Conservation (phyloP, 306 rosid species). For the Sicyos baderoa region DNA sequence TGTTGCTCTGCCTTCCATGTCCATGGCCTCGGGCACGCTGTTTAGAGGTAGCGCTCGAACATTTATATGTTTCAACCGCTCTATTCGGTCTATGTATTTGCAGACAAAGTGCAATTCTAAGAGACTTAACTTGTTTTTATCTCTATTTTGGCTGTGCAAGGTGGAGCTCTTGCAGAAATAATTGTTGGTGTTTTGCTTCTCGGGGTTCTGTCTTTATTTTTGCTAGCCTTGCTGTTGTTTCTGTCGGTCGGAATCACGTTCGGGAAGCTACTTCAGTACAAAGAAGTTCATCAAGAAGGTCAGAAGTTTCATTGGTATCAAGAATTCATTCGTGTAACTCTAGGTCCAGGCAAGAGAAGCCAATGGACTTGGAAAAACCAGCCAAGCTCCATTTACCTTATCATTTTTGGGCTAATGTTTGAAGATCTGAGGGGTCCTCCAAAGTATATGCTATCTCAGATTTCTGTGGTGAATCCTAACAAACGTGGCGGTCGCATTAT, state of each 20-base stretch:
- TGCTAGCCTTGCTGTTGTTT: constrained; percentile 64
- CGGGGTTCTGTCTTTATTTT: constrained; percentile 31
- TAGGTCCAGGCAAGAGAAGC: constrained; percentile 91
- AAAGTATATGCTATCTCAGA: constrained; percentile 90
- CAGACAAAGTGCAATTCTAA: background rate
- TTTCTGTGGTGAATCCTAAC: constrained; percentile 35
- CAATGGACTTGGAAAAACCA: constrained; percentile 84
- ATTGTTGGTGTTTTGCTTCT: constrained; percentile 61
- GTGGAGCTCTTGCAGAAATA: constrained; percentile 41
- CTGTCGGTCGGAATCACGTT: constrained; percentile 76
- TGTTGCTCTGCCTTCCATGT: constrained; percentile 66
- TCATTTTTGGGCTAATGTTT: constrained; percentile 63
- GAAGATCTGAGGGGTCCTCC: constrained; percentile 96
- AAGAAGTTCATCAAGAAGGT: constrained; percentile 85
- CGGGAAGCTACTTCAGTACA: constrained; percentile 82
- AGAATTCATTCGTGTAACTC: constrained; percentile 60
- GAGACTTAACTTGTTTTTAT: background rate
- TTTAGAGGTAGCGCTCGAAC: constrained; percentile 41
- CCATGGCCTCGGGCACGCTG: constrained; percentile 57
- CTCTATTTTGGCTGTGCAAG: constrained; percentile 34
- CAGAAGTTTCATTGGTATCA: constrained; percentile 70
- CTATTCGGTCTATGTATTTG: background rate
- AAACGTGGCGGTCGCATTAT: constrained; percentile 50
- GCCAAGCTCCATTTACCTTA: constrained; percentile 36
- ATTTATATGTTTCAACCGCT: too few relatives aligned